A percentile compares a stretch with the other conserved stretches of the same genome.
Conservation (phyloP, 2,329 filamentous ascomycete genomes). For the Neofusicoccum ribis region DNA sequence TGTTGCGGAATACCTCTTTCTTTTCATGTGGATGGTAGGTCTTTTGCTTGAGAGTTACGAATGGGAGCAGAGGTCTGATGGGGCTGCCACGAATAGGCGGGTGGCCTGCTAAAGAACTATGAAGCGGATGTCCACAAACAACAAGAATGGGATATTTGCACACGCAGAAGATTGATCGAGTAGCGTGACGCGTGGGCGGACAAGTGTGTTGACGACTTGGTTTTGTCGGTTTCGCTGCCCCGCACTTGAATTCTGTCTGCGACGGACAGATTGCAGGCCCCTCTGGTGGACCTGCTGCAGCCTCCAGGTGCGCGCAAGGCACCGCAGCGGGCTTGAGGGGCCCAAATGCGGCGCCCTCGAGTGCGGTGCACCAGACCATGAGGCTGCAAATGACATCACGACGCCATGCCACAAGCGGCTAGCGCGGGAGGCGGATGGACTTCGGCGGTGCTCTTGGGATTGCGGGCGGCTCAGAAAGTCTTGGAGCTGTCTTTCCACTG, state of each 20-base stretch:
- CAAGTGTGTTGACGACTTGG: not conserved
- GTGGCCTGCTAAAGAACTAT: too few species aligned
- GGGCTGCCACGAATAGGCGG: not conserved
- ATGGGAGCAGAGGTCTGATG: too few species aligned
- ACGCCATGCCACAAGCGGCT: not conserved
- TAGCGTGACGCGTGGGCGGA: not conserved
- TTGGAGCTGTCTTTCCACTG: slow-evolving; percentile 16
- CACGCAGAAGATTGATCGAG: not conserved
- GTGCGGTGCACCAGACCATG: too few species aligned
- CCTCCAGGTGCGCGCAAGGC: too few species aligned
- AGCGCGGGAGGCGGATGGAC: not conserved
- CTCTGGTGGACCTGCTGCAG: too few species aligned
- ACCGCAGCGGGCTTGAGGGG: too few species aligned
- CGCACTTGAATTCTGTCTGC: not conserved
- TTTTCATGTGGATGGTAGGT: not conserved
- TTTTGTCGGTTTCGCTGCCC: not conserved
- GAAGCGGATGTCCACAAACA: too few species aligned
- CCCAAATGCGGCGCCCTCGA: too few species aligned
- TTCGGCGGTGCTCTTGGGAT: not conserved
- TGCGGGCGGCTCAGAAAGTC: slow-evolving; percentile 18
- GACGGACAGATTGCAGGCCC: too few species aligned
- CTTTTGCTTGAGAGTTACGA: not conserved
- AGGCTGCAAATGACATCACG: slow-evolving; percentile 8
- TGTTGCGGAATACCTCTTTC: not conserved
- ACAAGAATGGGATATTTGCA: too few species aligned